Evolutionary conservation across 1,284 basidiomycete genomes (phyloP).

Genomic region (Ganoderma sp.): DNA sequence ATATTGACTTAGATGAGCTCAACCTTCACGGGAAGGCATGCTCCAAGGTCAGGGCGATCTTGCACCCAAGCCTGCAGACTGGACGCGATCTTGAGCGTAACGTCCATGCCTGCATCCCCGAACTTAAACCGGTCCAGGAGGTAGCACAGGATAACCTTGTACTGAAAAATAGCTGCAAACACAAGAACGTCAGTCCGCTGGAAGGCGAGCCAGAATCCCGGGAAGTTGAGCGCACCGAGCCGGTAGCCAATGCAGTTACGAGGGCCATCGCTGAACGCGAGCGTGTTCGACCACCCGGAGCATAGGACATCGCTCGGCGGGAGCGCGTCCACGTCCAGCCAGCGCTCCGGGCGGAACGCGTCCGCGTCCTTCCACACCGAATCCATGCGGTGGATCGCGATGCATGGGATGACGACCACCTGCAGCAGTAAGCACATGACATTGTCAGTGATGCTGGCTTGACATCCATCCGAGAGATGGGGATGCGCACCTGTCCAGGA

Average conservation of each 20-base stretch:
- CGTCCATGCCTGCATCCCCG: slow-evolving; percentile 15
- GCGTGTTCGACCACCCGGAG: slow-evolving; percentile 26
- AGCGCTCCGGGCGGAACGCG: slow-evolving; percentile 36
- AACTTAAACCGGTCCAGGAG: slow-evolving; percentile 22
- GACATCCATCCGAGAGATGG: too few species aligned
- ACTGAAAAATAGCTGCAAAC: slow-evolving; percentile 16
- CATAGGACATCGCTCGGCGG: slow-evolving; percentile 13
- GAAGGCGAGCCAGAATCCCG: too few species aligned
- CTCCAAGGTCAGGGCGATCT: slow-evolving; percentile 12
- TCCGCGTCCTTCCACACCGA: slow-evolving; percentile 41
- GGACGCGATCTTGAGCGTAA: slow-evolving; percentile 25
- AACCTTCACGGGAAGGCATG: slow-evolving; percentile 9
- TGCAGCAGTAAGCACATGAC: background rate
- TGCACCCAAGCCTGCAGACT: slow-evolving; percentile 27
- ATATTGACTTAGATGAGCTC: slow-evolving; percentile 10
- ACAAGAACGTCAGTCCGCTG: too few species aligned
- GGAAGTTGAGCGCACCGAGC: slow-evolving; percentile 20
- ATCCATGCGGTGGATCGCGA: slow-evolving; percentile 34
- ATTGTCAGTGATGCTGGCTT: too few species aligned
- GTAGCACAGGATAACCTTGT: slow-evolving; percentile 20
- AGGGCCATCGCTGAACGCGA: slow-evolving; percentile 32
- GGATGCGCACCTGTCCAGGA: slow-evolving; percentile 32
- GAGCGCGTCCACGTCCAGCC: slow-evolving; percentile 15
- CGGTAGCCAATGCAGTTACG: slow-evolving; percentile 27
- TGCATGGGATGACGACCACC: slow-evolving; percentile 35